Percentiles rank a stretch among this genome's conserved stretches.
Evolutionary conservation across 1,284 basidiomycete genomes (phyloP).

Genomic region (Ganoderma sinense): DNA sequence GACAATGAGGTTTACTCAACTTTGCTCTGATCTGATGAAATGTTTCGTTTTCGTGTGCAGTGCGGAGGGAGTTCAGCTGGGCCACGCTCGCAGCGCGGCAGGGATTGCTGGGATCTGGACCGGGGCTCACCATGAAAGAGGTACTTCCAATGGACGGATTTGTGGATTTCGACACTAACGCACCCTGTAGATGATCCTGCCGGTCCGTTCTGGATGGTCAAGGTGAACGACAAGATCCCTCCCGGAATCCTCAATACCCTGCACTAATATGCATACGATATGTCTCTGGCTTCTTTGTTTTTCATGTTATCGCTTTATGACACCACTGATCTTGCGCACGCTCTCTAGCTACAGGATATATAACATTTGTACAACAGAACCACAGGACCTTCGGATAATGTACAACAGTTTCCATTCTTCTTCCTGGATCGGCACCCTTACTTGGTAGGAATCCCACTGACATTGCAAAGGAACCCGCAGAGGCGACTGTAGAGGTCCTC

Average conservation of each 20-base stretch:
- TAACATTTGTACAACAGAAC: conserved; percentile 14
- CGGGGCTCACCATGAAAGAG: conserved; percentile 62
- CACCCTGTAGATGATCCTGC: conserved; percentile 61
- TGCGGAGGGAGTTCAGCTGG: conserved; percentile 71
- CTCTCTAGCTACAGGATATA: background rate
- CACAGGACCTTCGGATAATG: conserved; percentile 5
- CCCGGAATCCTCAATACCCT: conserved; percentile 23
- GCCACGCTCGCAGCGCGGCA: conserved; percentile 64
- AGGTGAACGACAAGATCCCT: conserved; percentile 44
- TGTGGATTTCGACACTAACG: background rate
- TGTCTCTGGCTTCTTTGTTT: background rate
- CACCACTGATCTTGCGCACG: background rate
- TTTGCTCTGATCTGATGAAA: background rate
- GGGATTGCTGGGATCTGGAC: conserved; percentile 75
- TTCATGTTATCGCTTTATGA: background rate
- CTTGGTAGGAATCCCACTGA: conserved; percentile 25
- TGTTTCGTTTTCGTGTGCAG: conserved; percentile 27
- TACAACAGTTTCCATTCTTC: background rate
- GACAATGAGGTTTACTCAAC: background rate
- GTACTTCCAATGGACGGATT: conserved; percentile 9
- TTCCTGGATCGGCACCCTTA: background rate
- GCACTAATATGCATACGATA: conserved; percentile 7
- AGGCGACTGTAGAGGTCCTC: conserved; percentile 70
- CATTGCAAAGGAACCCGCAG: conserved; percentile 55
- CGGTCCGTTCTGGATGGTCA: conserved; percentile 73